Conservation (phyloP, 179 eudicot genomes). For the Patellifolia procumbens region DNA sequence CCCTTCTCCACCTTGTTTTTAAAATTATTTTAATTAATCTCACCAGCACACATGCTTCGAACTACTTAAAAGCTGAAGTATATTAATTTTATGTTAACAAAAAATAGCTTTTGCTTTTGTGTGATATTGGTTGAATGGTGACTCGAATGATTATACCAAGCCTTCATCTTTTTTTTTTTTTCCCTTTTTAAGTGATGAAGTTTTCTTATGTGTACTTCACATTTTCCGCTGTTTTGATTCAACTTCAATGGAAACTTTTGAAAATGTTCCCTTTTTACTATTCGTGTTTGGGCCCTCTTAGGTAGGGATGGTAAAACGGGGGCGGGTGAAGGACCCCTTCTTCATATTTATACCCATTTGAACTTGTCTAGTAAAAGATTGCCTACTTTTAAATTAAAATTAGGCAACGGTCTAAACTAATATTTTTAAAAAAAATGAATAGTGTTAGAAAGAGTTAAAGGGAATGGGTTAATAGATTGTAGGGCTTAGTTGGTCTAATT, state of each 20-base stretch:
- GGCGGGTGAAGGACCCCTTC: too few species aligned
- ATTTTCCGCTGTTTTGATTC: neutral
- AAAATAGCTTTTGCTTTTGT: neutral
- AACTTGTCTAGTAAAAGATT: too few species aligned
- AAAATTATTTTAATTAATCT: neutral
- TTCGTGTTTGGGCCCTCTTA: neutral
- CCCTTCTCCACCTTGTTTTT: neutral
- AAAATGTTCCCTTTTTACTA: neutral
- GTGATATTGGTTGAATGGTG: constrained; percentile 6
- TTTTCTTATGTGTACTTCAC: neutral
- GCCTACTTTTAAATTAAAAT: too few species aligned
- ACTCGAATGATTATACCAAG: neutral
- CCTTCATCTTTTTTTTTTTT: neutral
- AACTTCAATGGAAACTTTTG: neutral
- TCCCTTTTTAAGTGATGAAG: neutral
- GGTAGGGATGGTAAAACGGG: too few species aligned
- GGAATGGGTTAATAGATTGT: too few species aligned
- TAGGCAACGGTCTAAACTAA: too few species aligned
- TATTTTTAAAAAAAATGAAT: too few species aligned
- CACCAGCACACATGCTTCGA: constrained; percentile 13
- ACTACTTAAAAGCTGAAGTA: neutral
- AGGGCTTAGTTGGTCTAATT: too few species aligned
- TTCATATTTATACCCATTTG: too few species aligned
- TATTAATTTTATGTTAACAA: neutral
- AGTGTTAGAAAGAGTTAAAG: too few species aligned